phyloP scores from a whole-genome alignment of 2,329 filamentous ascomycete genomes.

The Hymenoscyphus albidus region DNA sequence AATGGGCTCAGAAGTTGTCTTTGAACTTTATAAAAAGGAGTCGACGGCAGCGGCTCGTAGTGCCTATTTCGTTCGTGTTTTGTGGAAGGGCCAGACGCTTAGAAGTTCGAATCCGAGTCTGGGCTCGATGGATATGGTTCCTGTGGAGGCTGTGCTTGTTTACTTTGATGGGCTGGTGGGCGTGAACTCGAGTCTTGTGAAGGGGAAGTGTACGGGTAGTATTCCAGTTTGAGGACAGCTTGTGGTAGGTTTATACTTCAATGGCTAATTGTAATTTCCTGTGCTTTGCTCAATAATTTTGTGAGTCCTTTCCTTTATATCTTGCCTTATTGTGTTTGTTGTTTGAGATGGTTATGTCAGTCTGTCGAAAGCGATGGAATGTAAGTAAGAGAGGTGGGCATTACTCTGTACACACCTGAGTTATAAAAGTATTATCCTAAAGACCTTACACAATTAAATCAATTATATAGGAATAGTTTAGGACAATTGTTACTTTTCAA shows the following conservation, averaged over 20 bases:
- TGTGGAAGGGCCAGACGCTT: conserved; percentile 67
- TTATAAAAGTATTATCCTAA: no score
- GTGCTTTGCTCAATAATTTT: neutral
- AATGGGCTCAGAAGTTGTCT: conserved; percentile 75
- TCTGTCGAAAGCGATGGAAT: no score
- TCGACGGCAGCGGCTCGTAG: conserved; percentile 14
- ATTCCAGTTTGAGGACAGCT: conserved; percentile 10
- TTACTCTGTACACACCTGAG: no score
- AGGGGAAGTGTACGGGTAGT: conserved; percentile 35
- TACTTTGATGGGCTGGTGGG: conserved; percentile 74
- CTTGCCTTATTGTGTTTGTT: neutral
- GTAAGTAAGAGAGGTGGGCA: no score
- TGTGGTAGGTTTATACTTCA: neutral
- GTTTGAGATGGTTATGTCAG: neutral
- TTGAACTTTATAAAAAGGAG: conserved; percentile 61
- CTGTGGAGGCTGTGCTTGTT: conserved; percentile 56
- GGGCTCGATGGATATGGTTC: conserved; percentile 68
- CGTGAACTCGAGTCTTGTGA: conserved; percentile 42
- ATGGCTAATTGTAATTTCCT: neutral
- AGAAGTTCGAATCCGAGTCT: conserved; percentile 64
- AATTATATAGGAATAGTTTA: no score
- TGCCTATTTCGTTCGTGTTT: conserved; percentile 57
- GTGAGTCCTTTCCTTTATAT: neutral
- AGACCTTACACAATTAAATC: no score
- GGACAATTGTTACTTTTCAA: no score